Conservation (phyloP, 1,139 yeast species). For the Saccharomyces hybrid region DNA sequence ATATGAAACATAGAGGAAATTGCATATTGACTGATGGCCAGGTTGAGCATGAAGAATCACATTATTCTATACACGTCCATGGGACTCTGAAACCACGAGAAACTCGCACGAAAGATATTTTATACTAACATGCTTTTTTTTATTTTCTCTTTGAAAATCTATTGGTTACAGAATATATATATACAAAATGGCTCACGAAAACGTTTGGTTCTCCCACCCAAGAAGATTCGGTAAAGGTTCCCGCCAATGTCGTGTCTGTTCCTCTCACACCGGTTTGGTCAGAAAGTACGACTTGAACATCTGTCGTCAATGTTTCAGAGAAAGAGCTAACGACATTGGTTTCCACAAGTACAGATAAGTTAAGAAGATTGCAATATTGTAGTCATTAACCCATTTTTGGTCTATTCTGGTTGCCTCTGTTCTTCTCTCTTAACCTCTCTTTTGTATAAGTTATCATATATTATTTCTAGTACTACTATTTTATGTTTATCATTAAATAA, state of each 20-base stretch:
- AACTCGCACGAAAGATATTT: neutral
- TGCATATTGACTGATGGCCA: neutral
- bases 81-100: neutral
- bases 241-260: constrained; percentile 99
- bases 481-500: neutral
- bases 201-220: constrained; percentile 99
- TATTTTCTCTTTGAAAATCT: constrained; percentile 1
- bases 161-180: constrained; percentile 1
- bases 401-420: constrained; percentile 1
- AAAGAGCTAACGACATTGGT: constrained; percentile 97
- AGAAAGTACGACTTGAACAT: constrained; percentile 99
- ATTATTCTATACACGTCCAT: neutral
- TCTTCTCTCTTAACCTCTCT: neutral
- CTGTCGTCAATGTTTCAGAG: constrained; percentile 99
- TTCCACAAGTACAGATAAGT: constrained; percentile 95
- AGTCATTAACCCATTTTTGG: constrained; percentile 2
- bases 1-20: neutral
- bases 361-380: neutral
- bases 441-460: neutral
- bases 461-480: neutral
- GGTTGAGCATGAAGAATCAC: neutral
- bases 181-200: constrained; percentile 95
- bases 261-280: constrained; percentile 98
- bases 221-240: constrained; percentile 99
- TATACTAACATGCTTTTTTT: neutral